Base-by-base conservation (phyloP, 2,329 filamentous ascomycete genomes). In the Raffaelea albimanens region DNA sequence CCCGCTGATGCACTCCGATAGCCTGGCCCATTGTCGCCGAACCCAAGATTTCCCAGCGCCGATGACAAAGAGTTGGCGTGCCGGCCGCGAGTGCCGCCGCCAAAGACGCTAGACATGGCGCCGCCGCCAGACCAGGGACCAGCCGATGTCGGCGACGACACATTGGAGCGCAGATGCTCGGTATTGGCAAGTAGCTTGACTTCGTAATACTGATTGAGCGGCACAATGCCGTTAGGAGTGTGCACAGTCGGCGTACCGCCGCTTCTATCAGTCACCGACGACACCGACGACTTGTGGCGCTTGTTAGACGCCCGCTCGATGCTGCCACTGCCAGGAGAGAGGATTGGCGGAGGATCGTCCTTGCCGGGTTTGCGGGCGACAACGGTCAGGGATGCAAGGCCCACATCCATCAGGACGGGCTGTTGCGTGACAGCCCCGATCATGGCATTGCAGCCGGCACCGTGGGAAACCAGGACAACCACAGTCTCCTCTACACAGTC, bases 371-470 rank as follows among this genome's bases (percentile, higher is more conserved):
- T 83, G 44, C 82, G 75, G 16, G 83, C 75, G 4, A 91, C 91
- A 82, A 96, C 85, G 1, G 91, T 96, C 43, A 98, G 72, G 3
- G 90, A 95, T 1, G 91, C 87, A 67, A 95, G 86, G 23, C 83
- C 84, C 16, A 97, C 85, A 60, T 97, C 90, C 58, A 95, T 80
- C 14, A 98, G 73, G 0, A 95, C 89, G 0, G 93, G 91, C 58
- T 95, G 86, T 51, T 91, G 86, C 0, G 90, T 94, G 54, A 98
- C 78, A 22, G 89, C 89, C 13, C 91, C 89, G 52, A 98, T 90
- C 40, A 98, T 67, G 2, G 93, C 93, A 67, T 98, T 98, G 66
- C 91, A 95, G 36, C 93, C 93, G 14, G 93, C 93, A 21, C 91
- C 91, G 60, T 98, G 93, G 0, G 93, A 95, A 20, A 98, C 85